These are phyloP conservation scores for Phialophora chinensis DNA, from an alignment of 2,329 filamentous ascomycete species.

Conservation along the genomic window DNA sequence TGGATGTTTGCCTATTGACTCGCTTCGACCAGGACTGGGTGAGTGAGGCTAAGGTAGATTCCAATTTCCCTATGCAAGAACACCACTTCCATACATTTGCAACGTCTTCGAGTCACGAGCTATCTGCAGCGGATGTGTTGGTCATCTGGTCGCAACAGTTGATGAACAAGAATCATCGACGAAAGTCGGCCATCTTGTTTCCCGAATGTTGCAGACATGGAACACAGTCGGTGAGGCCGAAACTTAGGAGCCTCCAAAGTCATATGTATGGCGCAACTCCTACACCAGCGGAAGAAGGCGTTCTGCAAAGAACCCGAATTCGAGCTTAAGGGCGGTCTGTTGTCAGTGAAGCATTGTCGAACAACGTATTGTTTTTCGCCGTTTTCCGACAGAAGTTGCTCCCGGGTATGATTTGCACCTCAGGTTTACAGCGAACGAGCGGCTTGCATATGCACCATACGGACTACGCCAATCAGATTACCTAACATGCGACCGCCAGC, in stretches of 20 bases:
- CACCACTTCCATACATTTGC: not conserved
- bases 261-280: no score
- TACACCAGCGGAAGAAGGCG: no score
- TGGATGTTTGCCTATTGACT: no score
- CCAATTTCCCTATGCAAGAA: constrained; percentile 26
- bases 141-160: constrained; percentile 8
- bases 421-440: not conserved
- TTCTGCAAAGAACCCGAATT: no score
- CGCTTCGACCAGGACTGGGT: no score
- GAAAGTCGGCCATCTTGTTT: not conserved
- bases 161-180: not conserved
- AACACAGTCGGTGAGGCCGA: not conserved
- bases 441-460: not conserved
- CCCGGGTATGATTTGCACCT: not conserved
- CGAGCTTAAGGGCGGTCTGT: no score
- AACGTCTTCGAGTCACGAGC: not conserved
- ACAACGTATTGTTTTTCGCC: no score
- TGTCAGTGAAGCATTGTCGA: no score
- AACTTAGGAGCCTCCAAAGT: not conserved
- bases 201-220: not conserved
- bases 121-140: not conserved
- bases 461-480: no score
- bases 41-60: no score
- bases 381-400: no score
- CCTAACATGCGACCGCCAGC: not conserved